Base-by-base conservation (phyloP, 768 basidiomycete genomes). In the Leccinum uliginosum region DNA sequence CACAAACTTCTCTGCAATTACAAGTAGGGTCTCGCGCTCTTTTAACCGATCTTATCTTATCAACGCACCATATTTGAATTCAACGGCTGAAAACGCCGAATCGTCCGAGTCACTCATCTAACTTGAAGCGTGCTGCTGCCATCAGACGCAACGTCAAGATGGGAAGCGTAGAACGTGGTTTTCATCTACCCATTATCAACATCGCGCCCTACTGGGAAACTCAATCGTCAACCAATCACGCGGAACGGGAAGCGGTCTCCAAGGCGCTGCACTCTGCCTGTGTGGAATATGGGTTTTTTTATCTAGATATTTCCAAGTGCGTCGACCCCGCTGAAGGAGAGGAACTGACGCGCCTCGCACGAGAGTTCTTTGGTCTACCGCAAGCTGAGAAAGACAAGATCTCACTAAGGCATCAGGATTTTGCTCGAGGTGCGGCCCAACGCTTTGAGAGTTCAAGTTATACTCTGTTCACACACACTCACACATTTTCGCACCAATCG, bases 261-360 rank as follows among this genome's bases (percentile, higher is more conserved):
- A 77, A 78, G 11, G 82, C 83, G 0, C 72, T 95, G 17, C 92
- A 93, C 64, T 67, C 73, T 0, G 91, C 91, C 8, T 91, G 91
- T 64, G 65, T 88, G 21, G 75, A 88, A 53, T 91, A 83, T 54
- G 93, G 93, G 0, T 96, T 96, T 79, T 94, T 96, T 75, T 96
- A 95, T 71, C 76, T 94, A 47, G 82, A 92, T 58, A 75, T 93
- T 46, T 80, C 83, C 3, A 72, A 78, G 4, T 89, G 77, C 61
- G 71, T 86, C 14, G 75, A 84, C 34, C 73, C 72, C 0, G 65
- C 74, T 1, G 87, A 92, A 62, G 79, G 86, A 10, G 83, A 85
- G 44, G 83, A 87, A 59, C 80, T 94, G 7, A 70, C 82, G 1
- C 72, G 72, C 8, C 76, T 92, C 2, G 92, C 84, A 2, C 76